Percentiles rank a stretch among this genome's conserved stretches.
These are phyloP conservation scores for Ogataea hybrid DNA, from an alignment of 1,139 yeast species.

Conservation along the genomic window DNA sequence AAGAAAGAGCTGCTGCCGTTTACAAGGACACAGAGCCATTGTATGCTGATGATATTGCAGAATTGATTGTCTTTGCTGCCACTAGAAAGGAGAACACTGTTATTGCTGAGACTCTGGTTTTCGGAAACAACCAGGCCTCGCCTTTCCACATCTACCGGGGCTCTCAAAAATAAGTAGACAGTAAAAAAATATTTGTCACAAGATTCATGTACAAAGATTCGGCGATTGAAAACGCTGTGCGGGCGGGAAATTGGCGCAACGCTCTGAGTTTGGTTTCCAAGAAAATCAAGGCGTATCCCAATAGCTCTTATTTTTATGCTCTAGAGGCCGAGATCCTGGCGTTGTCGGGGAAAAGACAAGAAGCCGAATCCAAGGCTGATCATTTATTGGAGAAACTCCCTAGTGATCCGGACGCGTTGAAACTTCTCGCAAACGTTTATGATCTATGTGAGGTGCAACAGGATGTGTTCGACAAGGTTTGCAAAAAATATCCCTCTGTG, in stretches of 20 bases:
- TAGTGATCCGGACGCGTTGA: slow-evolving; percentile 52
- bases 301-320: slow-evolving; percentile 51
- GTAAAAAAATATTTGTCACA: slow-evolving; percentile 3
- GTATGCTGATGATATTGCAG: slow-evolving; percentile 49
- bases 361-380: slow-evolving; percentile 43
- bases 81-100: slow-evolving; percentile 50
- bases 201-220: slow-evolving; percentile 18
- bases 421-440: slow-evolving; percentile 44
- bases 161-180: background rate
- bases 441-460: slow-evolving; percentile 35
- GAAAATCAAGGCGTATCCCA: slow-evolving; percentile 55
- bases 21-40: slow-evolving; percentile 48
- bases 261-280: slow-evolving; percentile 52
- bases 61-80: slow-evolving; percentile 46
- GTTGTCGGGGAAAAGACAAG: slow-evolving; percentile 42
- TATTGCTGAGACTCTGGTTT: slow-evolving; percentile 48
- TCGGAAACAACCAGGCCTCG: slow-evolving; percentile 54
- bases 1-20: slow-evolving; percentile 41
- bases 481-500: slow-evolving; percentile 52
- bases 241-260: slow-evolving; percentile 49
- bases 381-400: slow-evolving; percentile 48
- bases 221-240: slow-evolving; percentile 40
- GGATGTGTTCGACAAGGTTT: slow-evolving; percentile 53
- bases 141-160: slow-evolving; percentile 55
- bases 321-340: slow-evolving; percentile 45